Conservation (phyloP, 2,329 filamentous ascomycete species). For the Metarhizium album region DNA sequence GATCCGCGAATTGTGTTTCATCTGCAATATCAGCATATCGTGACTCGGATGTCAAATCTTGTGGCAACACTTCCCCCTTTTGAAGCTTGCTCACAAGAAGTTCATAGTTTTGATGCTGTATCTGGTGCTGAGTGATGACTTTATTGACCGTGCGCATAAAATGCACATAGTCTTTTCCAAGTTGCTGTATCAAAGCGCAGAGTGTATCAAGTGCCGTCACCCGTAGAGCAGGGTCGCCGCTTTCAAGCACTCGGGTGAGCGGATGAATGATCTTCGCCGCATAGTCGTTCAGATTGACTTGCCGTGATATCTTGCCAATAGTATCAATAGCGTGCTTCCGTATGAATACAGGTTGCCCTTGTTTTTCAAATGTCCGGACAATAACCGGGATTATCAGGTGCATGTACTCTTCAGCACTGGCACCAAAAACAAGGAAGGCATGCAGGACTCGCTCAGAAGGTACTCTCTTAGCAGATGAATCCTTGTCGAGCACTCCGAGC, state of each 20-base stretch:
- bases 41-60: slow-evolving; percentile 82
- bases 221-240: slow-evolving; percentile 61
- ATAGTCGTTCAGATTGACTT: slow-evolving; percentile 96
- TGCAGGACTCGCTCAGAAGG: slow-evolving; percentile 87
- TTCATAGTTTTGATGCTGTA: slow-evolving; percentile 85
- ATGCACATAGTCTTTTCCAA: slow-evolving; percentile 89
- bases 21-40: slow-evolving; percentile 68
- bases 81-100: slow-evolving; percentile 86
- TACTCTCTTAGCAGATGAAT: slow-evolving; percentile 61
- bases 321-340: slow-evolving; percentile 89
- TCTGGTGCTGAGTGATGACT: slow-evolving; percentile 64
- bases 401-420: slow-evolving; percentile 97
- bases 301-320: slow-evolving; percentile 83
- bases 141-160: slow-evolving; percentile 94
- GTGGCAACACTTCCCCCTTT: slow-evolving; percentile 88
- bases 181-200: slow-evolving; percentile 88
- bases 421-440: slow-evolving; percentile 90
- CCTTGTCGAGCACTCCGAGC: slow-evolving; percentile 86
- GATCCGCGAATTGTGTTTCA: slow-evolving; percentile 72
- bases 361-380: slow-evolving; percentile 86
- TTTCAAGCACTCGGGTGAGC: slow-evolving; percentile 68
- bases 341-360: slow-evolving; percentile 66
- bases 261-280: slow-evolving; percentile 95
- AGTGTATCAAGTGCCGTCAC: slow-evolving; percentile 84
- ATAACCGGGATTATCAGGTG: slow-evolving; percentile 95